Percentiles rank a stretch among this genome's conserved stretches.
phyloP scores from a whole-genome alignment of 2,329 filamentous ascomycete species.

The Fusarium torreyae region DNA sequence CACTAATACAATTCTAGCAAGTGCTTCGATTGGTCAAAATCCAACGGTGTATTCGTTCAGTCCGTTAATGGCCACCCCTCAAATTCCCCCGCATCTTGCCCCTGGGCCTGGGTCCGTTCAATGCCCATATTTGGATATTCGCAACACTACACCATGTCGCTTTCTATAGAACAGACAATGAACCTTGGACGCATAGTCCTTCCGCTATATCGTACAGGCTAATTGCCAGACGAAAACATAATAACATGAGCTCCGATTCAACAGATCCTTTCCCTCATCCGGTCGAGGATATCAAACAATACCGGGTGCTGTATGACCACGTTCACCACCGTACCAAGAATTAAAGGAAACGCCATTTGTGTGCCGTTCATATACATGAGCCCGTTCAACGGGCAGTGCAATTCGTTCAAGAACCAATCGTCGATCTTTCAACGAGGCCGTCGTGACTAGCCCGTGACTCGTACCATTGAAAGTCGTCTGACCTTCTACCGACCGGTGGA shows the following conservation, averaged over 20 bases:
- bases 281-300: constrained; percentile 28
- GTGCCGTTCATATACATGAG: constrained; percentile 44
- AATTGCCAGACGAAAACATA: constrained; percentile 10
- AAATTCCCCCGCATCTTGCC: constrained; percentile 40
- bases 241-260: constrained; percentile 7
- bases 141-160: constrained; percentile 23
- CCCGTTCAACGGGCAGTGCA: constrained; percentile 30
- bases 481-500: constrained; percentile 60
- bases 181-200: constrained; percentile 14
- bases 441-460: constrained; percentile 36
- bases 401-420: constrained; percentile 33
- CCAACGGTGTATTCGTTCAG: constrained; percentile 27
- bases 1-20: constrained; percentile 31
- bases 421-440: constrained; percentile 27
- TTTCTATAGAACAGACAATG: constrained; percentile 33
- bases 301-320: constrained; percentile 35
- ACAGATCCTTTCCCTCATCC: constrained; percentile 4
- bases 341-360: constrained; percentile 44
- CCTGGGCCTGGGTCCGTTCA: constrained; percentile 6
- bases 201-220: constrained; percentile 12
- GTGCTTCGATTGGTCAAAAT: constrained; percentile 37
- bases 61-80: constrained; percentile 30
- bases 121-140: constrained; percentile 20
- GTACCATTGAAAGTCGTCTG: constrained; percentile 16
- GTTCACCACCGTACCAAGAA: constrained; percentile 27